These are phyloP conservation scores for Dioszegia crocea DNA, from an alignment of 768 basidiomycete species.

Conservation along the genomic window DNA sequence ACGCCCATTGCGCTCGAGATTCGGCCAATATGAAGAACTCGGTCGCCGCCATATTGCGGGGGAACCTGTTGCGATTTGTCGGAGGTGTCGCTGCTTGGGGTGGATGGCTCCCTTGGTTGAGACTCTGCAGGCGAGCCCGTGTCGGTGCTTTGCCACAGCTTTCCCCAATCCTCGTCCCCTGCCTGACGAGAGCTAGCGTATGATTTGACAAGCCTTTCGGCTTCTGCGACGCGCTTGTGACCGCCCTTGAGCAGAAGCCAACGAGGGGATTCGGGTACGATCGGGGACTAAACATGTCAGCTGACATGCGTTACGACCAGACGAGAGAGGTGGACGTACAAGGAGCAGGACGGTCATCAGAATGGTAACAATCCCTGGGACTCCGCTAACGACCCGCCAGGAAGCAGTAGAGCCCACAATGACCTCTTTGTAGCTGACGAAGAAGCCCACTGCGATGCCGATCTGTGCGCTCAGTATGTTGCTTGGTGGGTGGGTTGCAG, in stretches of 20 bases:
- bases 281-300: not conserved
- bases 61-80: too few relatives aligned
- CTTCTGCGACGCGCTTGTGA: not conserved
- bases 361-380: slow-evolving; percentile 5
- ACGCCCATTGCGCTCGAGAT: too few relatives aligned
- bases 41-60: too few relatives aligned
- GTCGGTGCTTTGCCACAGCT: not conserved
- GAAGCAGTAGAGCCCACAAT: not conserved
- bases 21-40: too few relatives aligned
- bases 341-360: not conserved
- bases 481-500: not conserved
- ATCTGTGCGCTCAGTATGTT: slow-evolving; percentile 3
- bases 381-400: slow-evolving; percentile 10
- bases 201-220: not conserved
- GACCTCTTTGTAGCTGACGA: slow-evolving; percentile 15
- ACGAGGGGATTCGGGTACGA: slow-evolving; percentile 19
- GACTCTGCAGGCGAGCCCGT: too few relatives aligned
- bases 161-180: not conserved
- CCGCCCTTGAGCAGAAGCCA: slow-evolving; percentile 6
- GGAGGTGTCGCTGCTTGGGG: too few relatives aligned
- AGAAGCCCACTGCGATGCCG: slow-evolving; percentile 10
- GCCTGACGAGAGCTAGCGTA: not conserved
- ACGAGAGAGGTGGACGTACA: not conserved
- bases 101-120: too few relatives aligned
- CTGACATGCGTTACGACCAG: too few relatives aligned